phyloP scores from a whole-genome alignment of 352 stramenopile species.

The Phytophthora pini region DNA sequence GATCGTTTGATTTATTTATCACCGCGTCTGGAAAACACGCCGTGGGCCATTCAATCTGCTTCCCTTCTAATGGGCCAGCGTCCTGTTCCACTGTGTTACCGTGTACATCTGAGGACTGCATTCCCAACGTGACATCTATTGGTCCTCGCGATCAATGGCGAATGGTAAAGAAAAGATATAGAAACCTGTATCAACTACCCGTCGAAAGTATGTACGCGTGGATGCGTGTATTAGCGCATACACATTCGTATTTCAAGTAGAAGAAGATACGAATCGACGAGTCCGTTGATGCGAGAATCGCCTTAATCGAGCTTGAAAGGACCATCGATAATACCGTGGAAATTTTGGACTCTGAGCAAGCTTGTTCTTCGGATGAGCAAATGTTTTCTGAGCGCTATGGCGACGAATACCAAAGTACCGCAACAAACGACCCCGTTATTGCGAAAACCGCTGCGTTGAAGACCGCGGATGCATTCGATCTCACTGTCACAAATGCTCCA shows the following conservation, averaged over 20 bases:
- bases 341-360: too few relatives aligned
- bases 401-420: background rate
- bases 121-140: conserved; percentile 10
- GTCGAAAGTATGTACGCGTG: conserved; percentile 14
- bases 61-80: background rate
- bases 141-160: conserved; percentile 3
- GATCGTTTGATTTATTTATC: conserved; percentile 1
- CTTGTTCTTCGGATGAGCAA: too few relatives aligned
- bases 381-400: background rate
- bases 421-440: background rate
- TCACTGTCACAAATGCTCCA: background rate
- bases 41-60: conserved; percentile 12
- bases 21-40: background rate
- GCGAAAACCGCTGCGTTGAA: background rate
- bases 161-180: background rate
- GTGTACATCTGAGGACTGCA: background rate
- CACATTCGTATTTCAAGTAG: conserved; percentile 5
- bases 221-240: conserved; percentile 3
- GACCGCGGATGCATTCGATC: background rate
- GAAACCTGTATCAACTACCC: background rate
- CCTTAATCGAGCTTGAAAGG: background rate
- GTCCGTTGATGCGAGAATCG: background rate
- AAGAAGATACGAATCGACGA: conserved; percentile 2
- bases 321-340: too few relatives aligned
- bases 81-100: background rate